Evolutionary conservation across 495 filamentous ascomycete species (phyloP).

Genomic region (Penicillium turbatum): DNA sequence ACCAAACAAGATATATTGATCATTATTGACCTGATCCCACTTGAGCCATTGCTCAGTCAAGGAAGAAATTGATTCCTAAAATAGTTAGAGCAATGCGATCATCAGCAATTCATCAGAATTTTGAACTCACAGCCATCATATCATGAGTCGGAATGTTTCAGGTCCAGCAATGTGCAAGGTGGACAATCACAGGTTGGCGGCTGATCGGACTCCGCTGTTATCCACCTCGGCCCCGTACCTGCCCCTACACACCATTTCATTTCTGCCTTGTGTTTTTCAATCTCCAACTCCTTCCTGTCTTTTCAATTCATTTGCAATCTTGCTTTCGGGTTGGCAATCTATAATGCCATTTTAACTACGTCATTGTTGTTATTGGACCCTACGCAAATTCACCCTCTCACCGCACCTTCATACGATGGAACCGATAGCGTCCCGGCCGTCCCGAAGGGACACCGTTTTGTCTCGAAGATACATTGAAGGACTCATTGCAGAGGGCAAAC

Average conservation of each 20-base stretch:
- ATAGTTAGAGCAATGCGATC: not conserved
- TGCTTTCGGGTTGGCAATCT: not conserved
- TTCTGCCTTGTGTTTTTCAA: constrained; percentile 6
- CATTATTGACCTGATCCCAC: constrained; percentile 51
- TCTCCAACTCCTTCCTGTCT: not conserved
- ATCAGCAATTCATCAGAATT: not conserved
- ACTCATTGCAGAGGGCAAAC: constrained; percentile 79
- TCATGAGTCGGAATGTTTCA: not conserved
- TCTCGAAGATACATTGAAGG: constrained; percentile 77
- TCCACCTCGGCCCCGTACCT: constrained; percentile 20
- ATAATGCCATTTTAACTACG: constrained; percentile 4
- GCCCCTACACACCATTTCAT: constrained; percentile 6
- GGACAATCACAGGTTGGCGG: constrained; percentile 17
- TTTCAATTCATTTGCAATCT: not conserved
- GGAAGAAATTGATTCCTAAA: constrained; percentile 31
- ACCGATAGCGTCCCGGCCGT: constrained; percentile 16
- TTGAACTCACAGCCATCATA: constrained; percentile 21
- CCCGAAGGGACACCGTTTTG: constrained; percentile 49
- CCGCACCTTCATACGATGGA: constrained; percentile 17
- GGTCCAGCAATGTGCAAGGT: constrained; percentile 7
- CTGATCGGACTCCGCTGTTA: constrained; percentile 23
- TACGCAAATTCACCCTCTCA: not conserved
- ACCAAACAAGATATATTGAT: not conserved
- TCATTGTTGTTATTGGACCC: not conserved
- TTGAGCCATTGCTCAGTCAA: constrained; percentile 56